Base-by-base conservation (phyloP, 2,329 filamentous ascomycete genomes). In the Pyrenochaeta sp. region DNA sequence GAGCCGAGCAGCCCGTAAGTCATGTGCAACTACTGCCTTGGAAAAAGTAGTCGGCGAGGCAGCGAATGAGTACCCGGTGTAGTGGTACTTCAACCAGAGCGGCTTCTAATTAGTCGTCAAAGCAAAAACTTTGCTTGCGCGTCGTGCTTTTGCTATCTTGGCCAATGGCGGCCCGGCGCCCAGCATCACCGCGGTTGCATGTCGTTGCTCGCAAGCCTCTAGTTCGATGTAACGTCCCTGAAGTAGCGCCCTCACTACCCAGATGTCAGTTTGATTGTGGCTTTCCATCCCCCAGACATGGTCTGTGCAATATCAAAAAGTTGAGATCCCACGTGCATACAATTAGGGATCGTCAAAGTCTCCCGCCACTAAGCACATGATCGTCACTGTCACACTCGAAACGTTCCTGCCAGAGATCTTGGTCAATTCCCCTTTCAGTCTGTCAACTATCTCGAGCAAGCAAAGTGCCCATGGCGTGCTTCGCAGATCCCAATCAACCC, bases 151-250 rank as follows among this genome's bases (percentile, higher is more conserved):
- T 44, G 35, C 27, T n/a, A 18, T 30, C 15, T 24, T 34, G 35
- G 29, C 58, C 54, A 61, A 58, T 60, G 10, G 31, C 20, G 27
- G 28, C 10, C 9, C 22, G 20, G 29, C 20, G 42, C 41, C 40
- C 32, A 41, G 39, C 29, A 10, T 24, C 24, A 21, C 11, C 22
- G 22, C 24, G 24, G 44, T 44, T 24, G 41, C 39, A 53, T 30
- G 37, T 29, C 30, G 31, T 44, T 42, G 19, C 35, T 26, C 23
- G 28, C 35, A 39, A 31, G 18, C 14, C 31, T 23, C 24, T 39
- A 42, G 46, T 47, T 39, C 50, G 53, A 56, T 56, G 53, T 56
- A 56, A 56, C 53, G 39, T 51, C 53, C 43, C 32, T 35, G 51
- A 52, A 44, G 49, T 51, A 47, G 50, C 41, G 50, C 47, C n/a